Evolutionary conservation across 192 early-diverging fungal species (phyloP).

Genomic region (Umbelopsis vinacea): DNA sequence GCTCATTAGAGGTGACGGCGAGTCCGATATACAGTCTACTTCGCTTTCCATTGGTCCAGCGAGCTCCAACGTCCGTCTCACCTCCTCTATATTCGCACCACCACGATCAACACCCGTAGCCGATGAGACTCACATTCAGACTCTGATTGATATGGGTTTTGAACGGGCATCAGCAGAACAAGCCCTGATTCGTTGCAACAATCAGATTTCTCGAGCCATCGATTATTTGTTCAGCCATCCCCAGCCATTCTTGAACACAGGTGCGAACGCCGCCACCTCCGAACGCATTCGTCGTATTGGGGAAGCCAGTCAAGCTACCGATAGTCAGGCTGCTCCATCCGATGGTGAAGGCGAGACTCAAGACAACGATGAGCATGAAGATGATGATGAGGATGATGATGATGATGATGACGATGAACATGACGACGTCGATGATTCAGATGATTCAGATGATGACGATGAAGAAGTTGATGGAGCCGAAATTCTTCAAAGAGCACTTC

Average conservation of each 20-base stretch:
- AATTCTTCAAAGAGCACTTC: constrained; percentile 9
- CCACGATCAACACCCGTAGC: constrained; percentile 53
- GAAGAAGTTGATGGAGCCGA: constrained; percentile 37
- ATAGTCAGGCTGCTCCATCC: constrained; percentile 18
- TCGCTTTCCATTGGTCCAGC: constrained; percentile 18
- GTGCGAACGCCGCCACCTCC: constrained; percentile 40
- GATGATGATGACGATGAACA: constrained; percentile 38
- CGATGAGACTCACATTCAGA: constrained; percentile 67
- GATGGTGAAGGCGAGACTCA: constrained; percentile 43
- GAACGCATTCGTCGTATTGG: background rate
- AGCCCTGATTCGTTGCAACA: constrained; percentile 77
- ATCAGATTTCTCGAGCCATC: constrained; percentile 79
- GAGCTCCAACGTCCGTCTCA: constrained; percentile 12
- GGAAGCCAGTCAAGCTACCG: background rate
- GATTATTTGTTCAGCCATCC: constrained; percentile 85
- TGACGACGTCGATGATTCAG: constrained; percentile 24
- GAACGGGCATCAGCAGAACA: constrained; percentile 72
- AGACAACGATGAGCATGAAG: constrained; percentile 44
- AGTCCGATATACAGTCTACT: constrained; percentile 49
- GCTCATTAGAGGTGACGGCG: constrained; percentile 77
- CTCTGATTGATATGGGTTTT: constrained; percentile 90
- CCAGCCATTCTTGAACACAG: constrained; percentile 21
- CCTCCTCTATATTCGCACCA: constrained; percentile 33
- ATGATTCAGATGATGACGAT: constrained; percentile 25
- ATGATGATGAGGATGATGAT: constrained; percentile 24